Conservation (phyloP, 1,139 yeast genomes). For the Geotrichum carabidarum region DNA sequence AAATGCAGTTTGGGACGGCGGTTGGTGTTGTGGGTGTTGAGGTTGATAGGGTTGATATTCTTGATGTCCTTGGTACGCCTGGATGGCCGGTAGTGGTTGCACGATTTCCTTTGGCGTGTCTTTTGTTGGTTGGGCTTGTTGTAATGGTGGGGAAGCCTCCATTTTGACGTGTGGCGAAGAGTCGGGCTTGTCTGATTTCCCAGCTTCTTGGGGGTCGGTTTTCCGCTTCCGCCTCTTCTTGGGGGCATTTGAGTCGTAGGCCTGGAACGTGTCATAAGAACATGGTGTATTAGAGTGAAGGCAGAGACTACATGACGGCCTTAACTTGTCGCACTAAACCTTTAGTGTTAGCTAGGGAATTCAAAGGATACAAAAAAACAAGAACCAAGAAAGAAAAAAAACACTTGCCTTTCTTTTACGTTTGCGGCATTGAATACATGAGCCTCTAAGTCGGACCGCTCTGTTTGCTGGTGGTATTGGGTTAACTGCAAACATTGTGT, state of each 20-base stretch:
- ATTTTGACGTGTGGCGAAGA: background rate
- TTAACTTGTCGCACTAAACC: slow-evolving; percentile 14
- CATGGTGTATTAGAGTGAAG: slow-evolving; percentile 16
- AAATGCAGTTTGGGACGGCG: background rate
- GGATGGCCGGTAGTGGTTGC: background rate
- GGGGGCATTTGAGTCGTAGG: slow-evolving; percentile 15
- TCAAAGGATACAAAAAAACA: background rate
- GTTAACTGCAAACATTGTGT: slow-evolving; percentile 10
- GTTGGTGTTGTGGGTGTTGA: background rate
- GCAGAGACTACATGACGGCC: slow-evolving; percentile 18
- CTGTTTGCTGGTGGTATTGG: slow-evolving; percentile 10
- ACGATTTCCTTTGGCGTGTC: background rate
- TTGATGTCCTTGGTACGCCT: background rate
- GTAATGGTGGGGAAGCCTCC: background rate
- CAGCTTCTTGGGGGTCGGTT: background rate
- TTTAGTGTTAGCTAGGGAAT: background rate
- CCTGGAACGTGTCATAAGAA: slow-evolving; percentile 18
- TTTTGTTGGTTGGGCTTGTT: background rate
- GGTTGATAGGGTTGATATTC: background rate
- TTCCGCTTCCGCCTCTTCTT: slow-evolving; percentile 12
- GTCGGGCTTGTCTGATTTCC: background rate
- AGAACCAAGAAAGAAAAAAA: background rate
- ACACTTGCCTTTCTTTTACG: slow-evolving; percentile 17
- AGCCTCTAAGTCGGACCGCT: slow-evolving; percentile 20
- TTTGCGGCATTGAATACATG: slow-evolving; percentile 19